Base-by-base conservation (phyloP, 78 protist genomes). In the Dictyostelium discoideum region DNA sequence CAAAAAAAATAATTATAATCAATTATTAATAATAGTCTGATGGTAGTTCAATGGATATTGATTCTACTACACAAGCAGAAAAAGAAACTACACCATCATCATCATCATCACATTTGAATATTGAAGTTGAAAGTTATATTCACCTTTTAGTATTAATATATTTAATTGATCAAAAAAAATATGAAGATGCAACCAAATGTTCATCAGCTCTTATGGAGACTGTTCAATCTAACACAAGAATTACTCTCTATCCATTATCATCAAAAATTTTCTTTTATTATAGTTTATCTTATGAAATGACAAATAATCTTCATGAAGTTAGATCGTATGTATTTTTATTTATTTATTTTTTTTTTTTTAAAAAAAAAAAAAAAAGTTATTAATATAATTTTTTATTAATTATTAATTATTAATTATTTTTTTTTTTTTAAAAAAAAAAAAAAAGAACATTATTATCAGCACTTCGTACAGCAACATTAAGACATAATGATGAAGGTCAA, bases 401-500 rank as follows among this genome's bases (percentile, higher is more conserved):
- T 29, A 13, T 74, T 37, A 39, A 26, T 73, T 14, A 32, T 76
- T n/a, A n/a, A n/a, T n/a, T n/a, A n/a, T n/a, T n/a, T n/a, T n/a
- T 76, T 76, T 74, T 74, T 67, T 67, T 67, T 67, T 24, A 32
- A 32, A 32, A n/a, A 16, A 32, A 37, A 37, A 65, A 39, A 26
- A 48, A 29, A 24, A 86, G 80, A 32, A n/a, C 63, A 6, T 37
- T 92, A 29, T 69, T 78, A 42, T 80, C 85, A 3, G 92, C 94
- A 24, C 97, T 95, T 67, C 95, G 98, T 82, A 97, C 98, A 16
- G 96, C 98, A 11, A 80, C 98, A 11, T 84, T 98, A 57, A 92
- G 95, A 85, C 98, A 96, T 73, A 97, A 98, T 94, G 95, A 84
- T 54, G 93, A 86, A 13, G 92, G 97, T 10, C 97, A 97, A 84